Percentiles rank a stretch among this genome's conserved stretches.
Conservation (phyloP, 2,329 filamentous ascomycete species). For the Hypoxylon sp. region DNA sequence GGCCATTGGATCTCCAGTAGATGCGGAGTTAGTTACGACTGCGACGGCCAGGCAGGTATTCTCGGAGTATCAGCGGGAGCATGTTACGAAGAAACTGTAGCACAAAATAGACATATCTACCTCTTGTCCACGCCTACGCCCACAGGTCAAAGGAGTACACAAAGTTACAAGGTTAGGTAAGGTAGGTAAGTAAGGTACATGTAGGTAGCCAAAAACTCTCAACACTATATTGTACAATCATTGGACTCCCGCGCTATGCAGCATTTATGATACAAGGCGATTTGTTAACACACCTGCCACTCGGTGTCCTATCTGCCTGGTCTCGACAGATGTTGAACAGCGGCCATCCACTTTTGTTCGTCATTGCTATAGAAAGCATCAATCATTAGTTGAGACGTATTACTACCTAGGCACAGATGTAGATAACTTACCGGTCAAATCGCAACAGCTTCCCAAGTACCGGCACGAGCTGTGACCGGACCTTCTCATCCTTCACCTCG, state of each 20-base stretch:
- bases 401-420: background rate
- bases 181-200: background rate
- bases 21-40: too few species aligned
- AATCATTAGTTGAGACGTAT: constrained; percentile 38
- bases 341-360: constrained; percentile 88
- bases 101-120: background rate
- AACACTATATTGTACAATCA: constrained; percentile 26
- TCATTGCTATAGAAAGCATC: constrained; percentile 63
- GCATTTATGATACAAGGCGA: constrained; percentile 27
- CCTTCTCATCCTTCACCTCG: constrained; percentile 82
- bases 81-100: background rate
- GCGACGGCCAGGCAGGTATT: too few species aligned
- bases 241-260: constrained; percentile 46
- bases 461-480: constrained; percentile 81
- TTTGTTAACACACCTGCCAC: background rate
- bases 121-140: background rate
- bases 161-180: background rate
- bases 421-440: constrained; percentile 76
- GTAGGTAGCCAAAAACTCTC: constrained; percentile 9
- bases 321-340: constrained; percentile 66
- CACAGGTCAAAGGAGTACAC: background rate
- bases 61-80: too few species aligned
- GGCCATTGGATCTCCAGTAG: background rate
- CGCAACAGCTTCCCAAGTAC: constrained; percentile 81
- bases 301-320: constrained; percentile 42